Evolutionary conservation across 495 filamentous ascomycete genomes (phyloP).

Genomic region (Tuber magnatum): DNA sequence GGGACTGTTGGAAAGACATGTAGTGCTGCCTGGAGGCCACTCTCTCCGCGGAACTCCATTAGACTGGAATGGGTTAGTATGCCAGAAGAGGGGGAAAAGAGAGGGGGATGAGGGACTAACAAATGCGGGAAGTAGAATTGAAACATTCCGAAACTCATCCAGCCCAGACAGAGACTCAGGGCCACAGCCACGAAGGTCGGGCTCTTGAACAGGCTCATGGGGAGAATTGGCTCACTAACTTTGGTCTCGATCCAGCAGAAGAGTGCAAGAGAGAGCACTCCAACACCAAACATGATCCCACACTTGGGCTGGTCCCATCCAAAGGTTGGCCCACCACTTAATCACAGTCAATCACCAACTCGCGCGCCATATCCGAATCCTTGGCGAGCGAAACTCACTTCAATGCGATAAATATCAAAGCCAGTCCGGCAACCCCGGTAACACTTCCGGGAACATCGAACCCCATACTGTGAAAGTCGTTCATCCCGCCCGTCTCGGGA

Average conservation of each 20-base stretch:
- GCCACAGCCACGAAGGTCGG: conserved; percentile 52
- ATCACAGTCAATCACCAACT: background rate
- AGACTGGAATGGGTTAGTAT: conserved; percentile 32
- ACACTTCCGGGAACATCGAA: conserved; percentile 50
- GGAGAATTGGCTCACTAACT: conserved; percentile 50
- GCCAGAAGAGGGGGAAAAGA: background rate
- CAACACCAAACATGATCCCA: conserved; percentile 53
- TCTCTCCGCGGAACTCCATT: conserved; percentile 45
- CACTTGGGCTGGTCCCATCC: conserved; percentile 53
- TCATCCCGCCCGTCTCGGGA: conserved; percentile 45
- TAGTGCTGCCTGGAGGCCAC: conserved; percentile 48
- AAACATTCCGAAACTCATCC: conserved; percentile 58
- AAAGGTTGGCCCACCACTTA: conserved; percentile 53
- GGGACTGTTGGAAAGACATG: conserved; percentile 46
- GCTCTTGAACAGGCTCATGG: conserved; percentile 47
- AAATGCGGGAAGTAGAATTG: conserved; percentile 55
- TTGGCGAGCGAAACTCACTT: conserved; percentile 35
- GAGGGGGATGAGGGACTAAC: conserved; percentile 1
- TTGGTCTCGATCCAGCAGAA: conserved; percentile 51
- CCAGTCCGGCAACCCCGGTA: conserved; percentile 51
- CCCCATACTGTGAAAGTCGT: conserved; percentile 27
- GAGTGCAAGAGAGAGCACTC: conserved; percentile 46
- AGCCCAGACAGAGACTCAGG: conserved; percentile 51
- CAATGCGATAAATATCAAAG: conserved; percentile 43
- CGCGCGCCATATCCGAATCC: conserved; percentile 49